These are phyloP conservation scores for Spathaspora jeffriesii DNA, from an alignment of 1,139 yeast genomes.

Conservation along the genomic window DNA sequence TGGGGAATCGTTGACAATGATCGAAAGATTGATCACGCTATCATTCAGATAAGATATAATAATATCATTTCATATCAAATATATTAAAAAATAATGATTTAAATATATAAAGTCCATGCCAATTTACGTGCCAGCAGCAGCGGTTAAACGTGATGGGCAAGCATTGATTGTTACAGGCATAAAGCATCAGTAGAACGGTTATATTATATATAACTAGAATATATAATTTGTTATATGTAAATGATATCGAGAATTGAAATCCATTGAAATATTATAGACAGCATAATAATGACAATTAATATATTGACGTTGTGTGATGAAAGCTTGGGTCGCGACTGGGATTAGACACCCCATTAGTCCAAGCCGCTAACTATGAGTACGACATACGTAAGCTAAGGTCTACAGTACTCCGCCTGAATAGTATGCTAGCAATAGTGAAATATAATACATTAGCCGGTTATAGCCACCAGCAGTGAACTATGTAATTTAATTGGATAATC, in stretches of 20 bases:
- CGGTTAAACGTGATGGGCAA: constrained; percentile 3
- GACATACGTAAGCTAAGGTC: background rate
- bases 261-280: background rate
- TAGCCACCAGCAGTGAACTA: background rate
- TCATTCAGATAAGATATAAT: background rate
- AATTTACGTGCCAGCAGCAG: constrained; percentile 2
- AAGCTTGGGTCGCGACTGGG: constrained; percentile 1
- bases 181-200: constrained; percentile 3
- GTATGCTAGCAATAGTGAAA: constrained; percentile 3
- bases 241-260: background rate
- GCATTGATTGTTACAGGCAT: constrained; percentile 1
- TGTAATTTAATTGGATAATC: constrained; percentile 4
- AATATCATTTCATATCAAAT: background rate
- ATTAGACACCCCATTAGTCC: constrained; percentile 3
- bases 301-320: constrained; percentile 3
- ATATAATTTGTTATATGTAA: background rate
- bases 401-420: constrained; percentile 1
- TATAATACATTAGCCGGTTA: constrained; percentile 4
- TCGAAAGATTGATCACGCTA: constrained; percentile 2
- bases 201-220: background rate
- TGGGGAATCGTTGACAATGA: constrained; percentile 4
- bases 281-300: background rate
- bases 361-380: constrained; percentile 1
- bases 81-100: background rate
- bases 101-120: background rate